Conservation (phyloP, 2,329 filamentous ascomycete genomes). For the Metarhizium humberi region DNA sequence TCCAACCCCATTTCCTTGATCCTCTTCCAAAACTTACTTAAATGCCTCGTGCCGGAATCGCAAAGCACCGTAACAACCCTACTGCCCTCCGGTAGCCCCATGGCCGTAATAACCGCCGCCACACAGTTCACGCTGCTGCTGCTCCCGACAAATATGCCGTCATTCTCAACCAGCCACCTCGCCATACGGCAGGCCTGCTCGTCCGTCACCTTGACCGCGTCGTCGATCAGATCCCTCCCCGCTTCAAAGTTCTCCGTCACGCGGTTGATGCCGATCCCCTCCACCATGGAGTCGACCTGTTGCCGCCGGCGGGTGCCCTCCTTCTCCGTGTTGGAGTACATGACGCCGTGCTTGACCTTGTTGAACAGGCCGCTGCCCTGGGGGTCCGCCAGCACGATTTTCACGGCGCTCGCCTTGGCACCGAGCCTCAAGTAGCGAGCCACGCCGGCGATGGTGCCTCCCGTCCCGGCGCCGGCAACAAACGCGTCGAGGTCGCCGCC, state of each 20-base stretch:
- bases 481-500: conserved; percentile 72
- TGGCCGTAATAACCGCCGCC: conserved; percentile 61
- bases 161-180: conserved; percentile 89
- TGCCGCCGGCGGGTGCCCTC: conserved; percentile 83
- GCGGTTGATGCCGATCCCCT: conserved; percentile 91
- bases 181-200: conserved; percentile 88
- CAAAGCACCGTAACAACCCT: conserved; percentile 76
- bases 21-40: conserved; percentile 78
- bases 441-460: conserved; percentile 85
- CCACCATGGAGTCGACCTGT: conserved; percentile 93
- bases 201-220: conserved; percentile 82
- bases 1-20: conserved; percentile 61
- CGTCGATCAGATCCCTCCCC: conserved; percentile 77
- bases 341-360: conserved; percentile 83
- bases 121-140: conserved; percentile 96
- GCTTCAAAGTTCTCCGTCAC: conserved; percentile 90
- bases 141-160: conserved; percentile 89
- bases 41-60: conserved; percentile 71
- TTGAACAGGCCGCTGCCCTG: conserved; percentile 92
- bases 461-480: conserved; percentile 87
- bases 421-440: conserved; percentile 72
- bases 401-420: conserved; percentile 46
- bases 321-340: conserved; percentile 82
- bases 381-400: conserved; percentile 81
- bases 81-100: conserved; percentile 50